Percentiles rank a stretch among this genome's conserved stretches.
These are phyloP conservation scores for Daedalea quercina DNA, from an alignment of 768 basidiomycete genomes.

Conservation along the genomic window DNA sequence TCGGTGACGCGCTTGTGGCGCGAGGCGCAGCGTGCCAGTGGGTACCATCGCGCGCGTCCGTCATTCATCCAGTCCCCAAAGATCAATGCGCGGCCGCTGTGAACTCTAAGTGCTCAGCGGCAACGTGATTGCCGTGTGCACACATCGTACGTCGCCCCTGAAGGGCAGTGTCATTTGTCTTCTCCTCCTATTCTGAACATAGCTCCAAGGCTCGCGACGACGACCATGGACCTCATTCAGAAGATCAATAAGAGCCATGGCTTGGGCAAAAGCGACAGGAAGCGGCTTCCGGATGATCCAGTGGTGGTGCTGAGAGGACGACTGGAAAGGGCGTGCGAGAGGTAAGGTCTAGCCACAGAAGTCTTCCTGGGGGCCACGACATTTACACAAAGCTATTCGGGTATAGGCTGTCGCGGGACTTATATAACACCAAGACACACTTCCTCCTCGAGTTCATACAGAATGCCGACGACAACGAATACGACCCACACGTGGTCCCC, in stretches of 20 bases:
- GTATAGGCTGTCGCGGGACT: neutral
- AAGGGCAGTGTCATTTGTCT: too few relatives aligned
- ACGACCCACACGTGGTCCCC: slow-evolving; percentile 6
- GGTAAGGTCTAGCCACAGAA: neutral
- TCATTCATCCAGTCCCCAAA: too few relatives aligned
- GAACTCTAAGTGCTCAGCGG: too few relatives aligned
- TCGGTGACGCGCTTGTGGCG: too few relatives aligned
- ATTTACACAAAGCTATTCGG: neutral
- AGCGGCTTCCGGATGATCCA: neutral
- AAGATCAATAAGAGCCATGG: neutral
- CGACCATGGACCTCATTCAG: neutral
- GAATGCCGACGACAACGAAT: slow-evolving; percentile 23
- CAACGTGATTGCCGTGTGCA: too few relatives aligned
- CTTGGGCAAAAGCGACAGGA: neutral
- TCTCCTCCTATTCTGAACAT: too few relatives aligned
- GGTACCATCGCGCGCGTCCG: too few relatives aligned
- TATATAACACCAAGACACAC: slow-evolving; percentile 10
- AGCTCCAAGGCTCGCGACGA: too few relatives aligned
- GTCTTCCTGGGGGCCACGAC: neutral
- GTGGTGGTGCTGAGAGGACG: neutral
- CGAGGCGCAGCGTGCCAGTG: too few relatives aligned
- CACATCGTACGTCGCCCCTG: too few relatives aligned
- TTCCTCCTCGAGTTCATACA: slow-evolving; percentile 23
- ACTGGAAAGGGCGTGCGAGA: neutral
- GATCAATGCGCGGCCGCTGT: too few relatives aligned